These are phyloP conservation scores for Fusarium metavorans DNA, from an alignment of 2,329 filamentous ascomycete genomes.

Conservation along the genomic window DNA sequence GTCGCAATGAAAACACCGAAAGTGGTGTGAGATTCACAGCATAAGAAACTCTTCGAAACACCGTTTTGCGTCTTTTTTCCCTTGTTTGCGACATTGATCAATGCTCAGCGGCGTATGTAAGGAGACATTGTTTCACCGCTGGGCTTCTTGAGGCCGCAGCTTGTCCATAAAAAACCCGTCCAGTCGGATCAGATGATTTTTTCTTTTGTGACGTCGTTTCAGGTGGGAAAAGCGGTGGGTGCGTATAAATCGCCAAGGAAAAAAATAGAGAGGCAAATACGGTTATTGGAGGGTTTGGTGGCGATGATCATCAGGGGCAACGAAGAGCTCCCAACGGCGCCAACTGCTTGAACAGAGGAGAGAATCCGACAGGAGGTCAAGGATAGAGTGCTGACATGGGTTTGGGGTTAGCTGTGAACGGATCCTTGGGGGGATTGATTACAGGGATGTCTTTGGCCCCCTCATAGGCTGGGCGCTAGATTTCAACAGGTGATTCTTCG, in stretches of 20 bases:
- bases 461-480: conserved; percentile 16
- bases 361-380: neutral
- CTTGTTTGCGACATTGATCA: conserved; percentile 3
- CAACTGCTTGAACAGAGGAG: conserved; percentile 14
- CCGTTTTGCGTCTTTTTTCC: conserved; percentile 7
- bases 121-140: conserved; percentile 21
- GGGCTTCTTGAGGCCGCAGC: conserved; percentile 25
- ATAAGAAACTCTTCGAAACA: conserved; percentile 20
- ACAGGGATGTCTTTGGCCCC: neutral
- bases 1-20: neutral
- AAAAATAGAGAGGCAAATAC: neutral
- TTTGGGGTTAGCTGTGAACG: neutral
- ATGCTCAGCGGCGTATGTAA: neutral
- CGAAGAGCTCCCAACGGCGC: conserved; percentile 1
- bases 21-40: conserved; percentile 3
- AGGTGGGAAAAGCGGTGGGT: conserved; percentile 22
- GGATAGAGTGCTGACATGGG: neutral
- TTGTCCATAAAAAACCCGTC: conserved; percentile 18
- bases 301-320: conserved; percentile 6
- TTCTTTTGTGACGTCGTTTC: conserved; percentile 18
- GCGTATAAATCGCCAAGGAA: neutral
- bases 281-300: neutral
- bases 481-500: conserved; percentile 27
- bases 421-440: neutral
- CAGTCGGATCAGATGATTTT: conserved; percentile 28